Evolutionary conservation across 2,329 filamentous ascomycete genomes (phyloP).

Genomic region (Trichoderma afroharzianum): DNA sequence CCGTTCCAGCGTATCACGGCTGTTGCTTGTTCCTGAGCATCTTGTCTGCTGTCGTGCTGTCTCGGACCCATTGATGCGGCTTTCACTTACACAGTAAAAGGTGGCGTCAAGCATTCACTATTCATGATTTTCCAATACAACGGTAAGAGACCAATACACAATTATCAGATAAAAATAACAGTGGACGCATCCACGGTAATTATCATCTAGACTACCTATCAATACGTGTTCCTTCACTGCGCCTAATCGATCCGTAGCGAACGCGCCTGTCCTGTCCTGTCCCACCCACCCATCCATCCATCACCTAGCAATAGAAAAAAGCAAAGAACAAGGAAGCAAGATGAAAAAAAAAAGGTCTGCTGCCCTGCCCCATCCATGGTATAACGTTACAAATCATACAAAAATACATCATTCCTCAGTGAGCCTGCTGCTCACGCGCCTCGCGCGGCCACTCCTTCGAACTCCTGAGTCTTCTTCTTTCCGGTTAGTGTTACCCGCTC

Average conservation of each 20-base stretch:
- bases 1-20: not conserved
- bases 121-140: not conserved
- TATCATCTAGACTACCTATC: not conserved
- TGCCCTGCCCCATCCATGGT: not conserved
- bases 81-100: not conserved
- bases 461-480: slow-evolving; percentile 14
- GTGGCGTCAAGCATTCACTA: not conserved
- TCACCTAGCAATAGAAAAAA: not conserved
- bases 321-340: not conserved
- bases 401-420: slow-evolving; percentile 15
- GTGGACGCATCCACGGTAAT: not conserved
- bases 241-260: not conserved
- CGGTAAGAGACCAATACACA: not conserved
- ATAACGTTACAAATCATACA: slow-evolving; percentile 3
- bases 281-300: not conserved
- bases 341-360: not conserved
- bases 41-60: not conserved
- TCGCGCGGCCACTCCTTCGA: slow-evolving; percentile 35
- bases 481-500: slow-evolving; percentile 6
- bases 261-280: not conserved
- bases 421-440: slow-evolving; percentile 34
- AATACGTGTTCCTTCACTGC: not conserved
- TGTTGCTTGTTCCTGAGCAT: too few relatives aligned
- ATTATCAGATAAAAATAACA: not conserved
- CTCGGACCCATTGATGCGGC: not conserved